Evolutionary conservation across 202 grass and related monocot species (phyloP), one percentile per base, ranked within the genome.

Genomic region (Sporobolus alterniflorus): DNA sequence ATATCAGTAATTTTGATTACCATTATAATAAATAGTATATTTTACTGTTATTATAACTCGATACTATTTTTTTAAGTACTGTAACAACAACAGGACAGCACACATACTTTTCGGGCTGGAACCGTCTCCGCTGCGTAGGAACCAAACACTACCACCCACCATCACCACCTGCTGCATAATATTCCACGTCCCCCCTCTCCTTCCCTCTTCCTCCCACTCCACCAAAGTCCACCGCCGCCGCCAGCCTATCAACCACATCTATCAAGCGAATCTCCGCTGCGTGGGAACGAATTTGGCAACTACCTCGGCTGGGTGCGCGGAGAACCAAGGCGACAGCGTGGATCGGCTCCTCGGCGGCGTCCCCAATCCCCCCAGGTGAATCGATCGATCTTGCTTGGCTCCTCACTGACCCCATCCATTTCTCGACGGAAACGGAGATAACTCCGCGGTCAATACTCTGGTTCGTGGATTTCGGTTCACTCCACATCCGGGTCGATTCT

Each of bases 351-450:
- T 10, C 10, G 65, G 56, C 67, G 21, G 17, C 85, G 78, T 50
- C 71, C 70, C 57, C 43, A 75, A 36, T 71, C 65, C 55, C 55
- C 55, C 14, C 74, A 60, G 86, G 86, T 83, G 72, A 64, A 17
- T 31, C 32, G 9, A 56, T 34, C 68, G 7, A 39, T 39, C 36
- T 39, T 39, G 36, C 36, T 39, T 39, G 36, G 33, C 20, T 31
- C 5, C 5, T 15, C 4, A 8, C 18, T 60, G 25, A 12, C 1
- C 10, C 24, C 4, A 5, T 39, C 6, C 36, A 39, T 39, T 39
- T 39, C 36, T 8, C 36, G 36, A 39, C 8, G 36, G 36, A 39
- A 39, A 11, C 30, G 60, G 60, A 64, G 6, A 64, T 7, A 18
- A 3, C 30, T 62, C 16, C 30, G 16, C 11, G 30, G 9, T 1